Conservation (phyloP, 371 early-diverging fungal genomes). For the Mortierella sp. region DNA sequence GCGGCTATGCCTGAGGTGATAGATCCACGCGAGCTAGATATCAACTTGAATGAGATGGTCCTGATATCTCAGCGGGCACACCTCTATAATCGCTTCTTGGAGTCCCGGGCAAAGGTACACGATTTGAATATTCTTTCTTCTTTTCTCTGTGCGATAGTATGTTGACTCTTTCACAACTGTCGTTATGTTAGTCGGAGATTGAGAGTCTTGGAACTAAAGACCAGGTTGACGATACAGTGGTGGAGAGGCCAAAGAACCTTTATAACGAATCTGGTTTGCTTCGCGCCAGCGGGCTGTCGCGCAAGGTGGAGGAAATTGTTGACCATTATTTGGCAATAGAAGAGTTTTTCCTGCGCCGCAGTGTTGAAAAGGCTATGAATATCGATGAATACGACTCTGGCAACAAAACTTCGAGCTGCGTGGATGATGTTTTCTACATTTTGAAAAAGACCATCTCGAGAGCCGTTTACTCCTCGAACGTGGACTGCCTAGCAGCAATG, state of each 20-base stretch:
- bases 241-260: slow-evolving; percentile 57
- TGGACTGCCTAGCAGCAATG: slow-evolving; percentile 73
- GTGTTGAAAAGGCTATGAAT: slow-evolving; percentile 78
- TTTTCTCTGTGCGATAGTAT: neutral
- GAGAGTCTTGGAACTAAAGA: slow-evolving; percentile 49
- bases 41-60: slow-evolving; percentile 82
- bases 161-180: neutral
- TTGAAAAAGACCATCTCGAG: slow-evolving; percentile 82
- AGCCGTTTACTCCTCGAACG: slow-evolving; percentile 78
- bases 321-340: slow-evolving; percentile 79
- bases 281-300: slow-evolving; percentile 66
- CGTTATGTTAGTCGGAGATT: slow-evolving; percentile 33
- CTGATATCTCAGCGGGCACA: slow-evolving; percentile 82
- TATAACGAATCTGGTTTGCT: slow-evolving; percentile 65
- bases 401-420: slow-evolving; percentile 80
- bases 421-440: slow-evolving; percentile 94
- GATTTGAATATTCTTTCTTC: neutral
- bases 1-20: slow-evolving; percentile 55
- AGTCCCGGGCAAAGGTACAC: slow-evolving; percentile 66
- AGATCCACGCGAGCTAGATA: slow-evolving; percentile 84
- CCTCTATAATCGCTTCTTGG: slow-evolving; percentile 84
- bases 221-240: slow-evolving; percentile 11
- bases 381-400: slow-evolving; percentile 69
- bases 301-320: slow-evolving; percentile 76
- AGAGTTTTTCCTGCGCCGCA: slow-evolving; percentile 78